Conservation (phyloP, 192 early-diverging fungal genomes). For the Coemansia sp. region DNA sequence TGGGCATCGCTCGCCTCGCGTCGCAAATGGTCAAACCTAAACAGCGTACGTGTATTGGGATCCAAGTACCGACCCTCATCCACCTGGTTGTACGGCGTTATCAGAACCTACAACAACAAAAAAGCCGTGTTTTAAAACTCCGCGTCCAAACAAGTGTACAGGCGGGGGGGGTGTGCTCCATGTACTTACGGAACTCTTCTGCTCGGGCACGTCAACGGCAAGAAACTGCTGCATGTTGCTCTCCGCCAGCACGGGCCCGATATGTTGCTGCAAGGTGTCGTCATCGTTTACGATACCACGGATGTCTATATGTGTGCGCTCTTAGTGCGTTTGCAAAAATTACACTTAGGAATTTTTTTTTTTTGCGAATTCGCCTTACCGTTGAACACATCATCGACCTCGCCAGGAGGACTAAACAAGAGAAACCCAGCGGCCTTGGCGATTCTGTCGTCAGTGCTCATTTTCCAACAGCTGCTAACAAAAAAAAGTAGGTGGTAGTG, state of each 20-base stretch:
- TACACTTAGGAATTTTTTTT: neutral
- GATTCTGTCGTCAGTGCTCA: slow-evolving; percentile 63
- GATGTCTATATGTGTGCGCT: slow-evolving; percentile 67
- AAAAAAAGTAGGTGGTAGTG: too few species aligned
- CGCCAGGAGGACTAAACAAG: slow-evolving; percentile 89
- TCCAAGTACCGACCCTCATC: slow-evolving; percentile 70
- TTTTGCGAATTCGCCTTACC: slow-evolving; percentile 55
- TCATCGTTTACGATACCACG: slow-evolving; percentile 81
- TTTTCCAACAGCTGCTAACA: too few species aligned
- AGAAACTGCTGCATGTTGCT: slow-evolving; percentile 85
- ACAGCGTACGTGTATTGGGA: slow-evolving; percentile 66
- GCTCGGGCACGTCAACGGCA: slow-evolving; percentile 66
- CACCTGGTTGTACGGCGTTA: slow-evolving; percentile 72
- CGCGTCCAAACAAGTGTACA: neutral
- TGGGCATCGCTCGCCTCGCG: slow-evolving; percentile 50
- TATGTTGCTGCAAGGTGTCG: slow-evolving; percentile 64
- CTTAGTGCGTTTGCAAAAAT: neutral
- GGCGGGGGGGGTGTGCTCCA: too few species aligned
- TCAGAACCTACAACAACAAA: slow-evolving; percentile 58
- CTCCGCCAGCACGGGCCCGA: slow-evolving; percentile 67
- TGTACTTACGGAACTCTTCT: slow-evolving; percentile 19
- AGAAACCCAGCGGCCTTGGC: slow-evolving; percentile 76
- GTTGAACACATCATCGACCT: slow-evolving; percentile 95
- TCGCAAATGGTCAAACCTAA: slow-evolving; percentile 80
- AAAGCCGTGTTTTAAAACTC: neutral